Evolutionary conservation across 1,284 basidiomycete genomes (phyloP), one percentile per base, ranked within the genome.

Genomic region (Pholiota adiposa): DNA sequence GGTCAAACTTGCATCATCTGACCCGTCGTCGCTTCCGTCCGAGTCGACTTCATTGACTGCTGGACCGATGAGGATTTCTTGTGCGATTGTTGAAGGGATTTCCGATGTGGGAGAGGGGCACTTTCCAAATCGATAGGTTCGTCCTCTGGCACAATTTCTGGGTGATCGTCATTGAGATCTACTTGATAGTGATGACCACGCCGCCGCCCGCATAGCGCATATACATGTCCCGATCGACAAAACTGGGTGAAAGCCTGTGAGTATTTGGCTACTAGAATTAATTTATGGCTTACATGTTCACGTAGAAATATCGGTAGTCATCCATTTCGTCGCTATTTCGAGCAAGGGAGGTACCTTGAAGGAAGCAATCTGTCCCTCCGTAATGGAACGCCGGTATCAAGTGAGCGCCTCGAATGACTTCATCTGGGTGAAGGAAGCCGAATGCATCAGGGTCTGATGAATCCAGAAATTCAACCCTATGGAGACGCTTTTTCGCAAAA

Each of bases 221-320:
- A 14, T 34, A 51, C 27, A 51, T 33, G 33, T 51, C 49, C 12
- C 49, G 14, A 51, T 51, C 49, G 19, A 36, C 49, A 51, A 51
- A 51, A 5, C 49, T 51, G n/a, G 25, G 3, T 18, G 27, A n/a
- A n/a, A n/a, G n/a, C n/a, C 4, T 2, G 18, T 25, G 12, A 46
- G 14, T 29, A 7, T 25, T 11, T n/a, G n/a, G n/a, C n/a, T n/a
- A n/a, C n/a, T n/a, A n/a, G n/a, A 27, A 18, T 2, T 11, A 51
- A 34, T n/a, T n/a, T n/a, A 14, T n/a, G 12, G 4, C 27, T 23
- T 6, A 51, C 33, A 36, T 51, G 18, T 49, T 25, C 6, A 31
- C 46, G 6, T 36, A 51, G 29, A 51, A 19, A 7, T 51, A 23
- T 16, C 46, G 9, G 12, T 34, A 33, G 18, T 51, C 49, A 51